Percentiles rank a stretch among this genome's conserved stretches.
Conservation (phyloP, 331 rosid species). For the Arachis monticola region DNA sequence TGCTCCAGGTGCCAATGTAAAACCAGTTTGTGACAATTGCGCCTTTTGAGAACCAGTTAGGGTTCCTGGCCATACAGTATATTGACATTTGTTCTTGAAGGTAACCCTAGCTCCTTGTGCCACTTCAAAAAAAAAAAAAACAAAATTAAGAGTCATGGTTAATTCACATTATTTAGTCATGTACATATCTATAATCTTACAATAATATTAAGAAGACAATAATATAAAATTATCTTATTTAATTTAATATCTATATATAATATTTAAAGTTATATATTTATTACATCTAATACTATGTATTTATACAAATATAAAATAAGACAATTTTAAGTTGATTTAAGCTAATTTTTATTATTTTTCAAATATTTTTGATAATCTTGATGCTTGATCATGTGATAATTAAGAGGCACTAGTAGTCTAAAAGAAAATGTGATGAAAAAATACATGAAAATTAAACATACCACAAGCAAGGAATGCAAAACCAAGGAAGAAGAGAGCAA, state of each 20-base stretch:
- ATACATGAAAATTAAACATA: not conserved
- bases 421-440: not conserved
- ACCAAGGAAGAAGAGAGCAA: slow-evolving; percentile 7
- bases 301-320: too few species aligned
- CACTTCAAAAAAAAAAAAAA: not conserved
- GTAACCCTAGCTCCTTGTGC: slow-evolving; percentile 49
- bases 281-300: too few species aligned
- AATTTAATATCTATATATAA: too few species aligned
- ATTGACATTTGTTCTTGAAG: slow-evolving; percentile 37
- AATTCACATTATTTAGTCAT: too few species aligned
- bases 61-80: slow-evolving; percentile 47
- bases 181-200: too few species aligned
- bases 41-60: slow-evolving; percentile 31
- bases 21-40: slow-evolving; percentile 39
- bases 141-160: not conserved
- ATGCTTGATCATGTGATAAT: too few species aligned
- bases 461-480: slow-evolving; percentile 24
- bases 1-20: slow-evolving; percentile 25
- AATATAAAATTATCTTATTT: too few species aligned
- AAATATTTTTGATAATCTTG: too few species aligned
- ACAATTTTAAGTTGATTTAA: too few species aligned
- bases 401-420: not conserved
- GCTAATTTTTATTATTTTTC: too few species aligned
- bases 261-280: too few species aligned
- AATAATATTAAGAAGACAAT: too few species aligned